Conservation (phyloP, 805 yeast species). For the Kodamaea fukazawae region DNA sequence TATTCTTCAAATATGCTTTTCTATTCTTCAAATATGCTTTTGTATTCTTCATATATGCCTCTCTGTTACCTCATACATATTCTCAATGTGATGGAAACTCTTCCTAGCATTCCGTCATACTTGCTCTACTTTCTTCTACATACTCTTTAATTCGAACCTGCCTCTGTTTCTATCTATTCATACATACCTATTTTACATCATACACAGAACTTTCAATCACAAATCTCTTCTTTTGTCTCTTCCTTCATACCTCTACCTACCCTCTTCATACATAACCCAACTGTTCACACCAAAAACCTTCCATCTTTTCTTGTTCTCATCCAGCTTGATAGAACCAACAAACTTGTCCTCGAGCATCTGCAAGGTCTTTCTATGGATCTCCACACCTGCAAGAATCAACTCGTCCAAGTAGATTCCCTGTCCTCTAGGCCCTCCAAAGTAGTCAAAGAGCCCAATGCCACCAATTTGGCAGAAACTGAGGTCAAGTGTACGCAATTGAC, state of each 20-base stretch:
- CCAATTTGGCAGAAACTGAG: slow-evolving; percentile 37
- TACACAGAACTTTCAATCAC: too few relatives aligned
- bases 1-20: too few relatives aligned
- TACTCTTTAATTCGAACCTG: too few relatives aligned
- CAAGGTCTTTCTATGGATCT: slow-evolving; percentile 29
- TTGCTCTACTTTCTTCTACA: too few relatives aligned
- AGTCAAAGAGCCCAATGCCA: slow-evolving; percentile 38
- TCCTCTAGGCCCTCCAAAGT: slow-evolving; percentile 17
- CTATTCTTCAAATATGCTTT: too few relatives aligned
- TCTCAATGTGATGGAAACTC: too few relatives aligned
- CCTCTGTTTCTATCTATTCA: too few relatives aligned
- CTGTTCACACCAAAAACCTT: slow-evolving; percentile 35
- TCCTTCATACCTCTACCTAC: not conserved
- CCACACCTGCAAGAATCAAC: slow-evolving; percentile 33
- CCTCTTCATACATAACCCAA: slow-evolving; percentile 12
- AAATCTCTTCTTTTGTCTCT: too few relatives aligned
- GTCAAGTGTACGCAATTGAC: slow-evolving; percentile 27
- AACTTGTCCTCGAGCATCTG: slow-evolving; percentile 16
- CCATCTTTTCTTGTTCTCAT: slow-evolving; percentile 30
- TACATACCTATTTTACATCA: too few relatives aligned
- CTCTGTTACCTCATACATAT: too few relatives aligned
- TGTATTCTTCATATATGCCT: too few relatives aligned
- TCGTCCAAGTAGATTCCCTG: slow-evolving; percentile 16
- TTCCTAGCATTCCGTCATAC: too few relatives aligned
- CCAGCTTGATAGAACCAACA: slow-evolving; percentile 21